phyloP scores from a whole-genome alignment of 768 basidiomycete species.

The Russula compacta region DNA sequence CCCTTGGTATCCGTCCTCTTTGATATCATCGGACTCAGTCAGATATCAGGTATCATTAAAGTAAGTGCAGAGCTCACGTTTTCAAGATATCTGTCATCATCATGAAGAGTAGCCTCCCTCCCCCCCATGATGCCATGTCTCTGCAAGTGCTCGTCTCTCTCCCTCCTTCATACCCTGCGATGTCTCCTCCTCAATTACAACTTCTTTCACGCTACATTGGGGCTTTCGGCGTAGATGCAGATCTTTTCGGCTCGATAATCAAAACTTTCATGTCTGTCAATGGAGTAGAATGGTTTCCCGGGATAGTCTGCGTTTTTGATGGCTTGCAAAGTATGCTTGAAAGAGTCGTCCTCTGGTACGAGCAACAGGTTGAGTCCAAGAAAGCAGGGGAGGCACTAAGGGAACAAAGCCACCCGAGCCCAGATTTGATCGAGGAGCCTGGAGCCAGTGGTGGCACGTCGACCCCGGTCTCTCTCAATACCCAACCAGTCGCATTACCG shows the following conservation, averaged over 20 bases:
- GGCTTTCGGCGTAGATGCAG: constrained; percentile 62
- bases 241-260: constrained; percentile 67
- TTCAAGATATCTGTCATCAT: background rate
- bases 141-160: constrained; percentile 36
- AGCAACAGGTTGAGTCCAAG: constrained; percentile 48
- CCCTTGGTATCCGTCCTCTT: constrained; percentile 41
- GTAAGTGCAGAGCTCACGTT: constrained; percentile 34
- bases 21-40: constrained; percentile 30
- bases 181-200: constrained; percentile 71
- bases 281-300: constrained; percentile 70
- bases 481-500: constrained; percentile 32
- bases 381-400: constrained; percentile 46
- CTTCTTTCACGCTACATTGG: constrained; percentile 79
- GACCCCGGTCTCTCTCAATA: background rate
- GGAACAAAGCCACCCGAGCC: constrained; percentile 33
- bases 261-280: constrained; percentile 71
- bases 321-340: constrained; percentile 73
- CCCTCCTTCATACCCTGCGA: constrained; percentile 49
- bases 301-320: constrained; percentile 77
- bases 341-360: constrained; percentile 59
- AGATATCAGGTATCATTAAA: constrained; percentile 58
- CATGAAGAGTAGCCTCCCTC: constrained; percentile 34
- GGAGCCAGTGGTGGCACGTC: background rate
- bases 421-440: background rate
- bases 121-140: constrained; percentile 33